phyloP scores from a whole-genome alignment of 352 stramenopile genomes.

The Peronospora farinosa region DNA sequence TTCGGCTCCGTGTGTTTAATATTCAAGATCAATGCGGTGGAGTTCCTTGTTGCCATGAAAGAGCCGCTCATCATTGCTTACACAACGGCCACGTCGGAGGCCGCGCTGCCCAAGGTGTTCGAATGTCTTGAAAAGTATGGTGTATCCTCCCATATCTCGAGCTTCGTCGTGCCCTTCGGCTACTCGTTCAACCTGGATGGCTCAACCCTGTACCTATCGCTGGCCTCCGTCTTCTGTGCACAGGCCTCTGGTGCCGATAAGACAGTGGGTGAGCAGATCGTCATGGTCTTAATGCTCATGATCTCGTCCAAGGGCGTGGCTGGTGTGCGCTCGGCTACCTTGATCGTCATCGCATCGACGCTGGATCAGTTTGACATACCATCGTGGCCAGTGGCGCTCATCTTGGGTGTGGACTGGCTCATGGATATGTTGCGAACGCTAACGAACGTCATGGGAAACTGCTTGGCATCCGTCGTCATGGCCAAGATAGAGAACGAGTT shows the following conservation, averaged over 20 bases:
- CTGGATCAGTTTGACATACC: conserved; percentile 52
- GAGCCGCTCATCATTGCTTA: conserved; percentile 56
- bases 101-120: conserved; percentile 53
- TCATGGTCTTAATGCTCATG: conserved; percentile 57
- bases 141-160: conserved; percentile 41
- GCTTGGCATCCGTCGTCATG: conserved; percentile 49
- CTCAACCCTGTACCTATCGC: conserved; percentile 45
- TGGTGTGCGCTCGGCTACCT: conserved; percentile 38
- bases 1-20: conserved; percentile 36
- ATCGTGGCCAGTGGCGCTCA: conserved; percentile 49
- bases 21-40: conserved; percentile 41
- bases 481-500: conserved; percentile 60
- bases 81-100: conserved; percentile 50
- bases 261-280: conserved; percentile 47
- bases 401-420: conserved; percentile 53
- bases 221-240: conserved; percentile 46
- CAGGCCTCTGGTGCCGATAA: conserved; percentile 44
- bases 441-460: conserved; percentile 55
- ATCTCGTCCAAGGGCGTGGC: conserved; percentile 53
- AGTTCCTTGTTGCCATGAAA: conserved; percentile 46
- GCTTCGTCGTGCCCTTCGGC: conserved; percentile 53
- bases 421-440: conserved; percentile 55
- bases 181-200: conserved; percentile 68
- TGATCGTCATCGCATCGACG: conserved; percentile 45
- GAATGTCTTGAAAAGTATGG: conserved; percentile 48